Evolutionary conservation across 257 asterid species (phyloP), one percentile per base, ranked within the genome.

Genomic region (Solanum sejunctum): DNA sequence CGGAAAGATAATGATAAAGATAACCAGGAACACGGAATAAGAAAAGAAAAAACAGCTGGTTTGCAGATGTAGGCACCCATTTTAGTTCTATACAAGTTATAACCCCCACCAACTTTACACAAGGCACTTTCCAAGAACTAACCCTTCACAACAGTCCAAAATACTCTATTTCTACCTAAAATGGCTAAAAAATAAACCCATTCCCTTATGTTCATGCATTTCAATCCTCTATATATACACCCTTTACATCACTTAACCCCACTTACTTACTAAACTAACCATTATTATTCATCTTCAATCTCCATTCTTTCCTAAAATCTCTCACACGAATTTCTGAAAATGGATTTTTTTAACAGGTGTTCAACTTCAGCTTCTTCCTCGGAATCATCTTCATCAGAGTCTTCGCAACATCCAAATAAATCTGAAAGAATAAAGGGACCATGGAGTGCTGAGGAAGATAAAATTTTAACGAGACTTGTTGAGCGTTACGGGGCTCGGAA

Each of bases 401-500:
- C 95, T 13, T 84, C 92, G 1, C 52, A 86, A 52, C 85, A 58
- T 1, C 84, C 64, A 1, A 84, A 80, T 69, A 84, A 85, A 80
- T 71, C 89, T 0, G 95, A 92, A 79, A 89, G 92, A 43, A 92
- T 95, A 5, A 95, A 90, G 43, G 97, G 98, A 4, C 97, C 98
- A 6, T 95, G 98, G 98, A 93, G 98, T 83, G 95, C 97, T 3
- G 98, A 95, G 86, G 98, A 95, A 78, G 98, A 95, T 85, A 83
- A 84, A 93, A 92, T 95, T 88, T 87, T 95, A 80, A 92, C 97
- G 83, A 91, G 90, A 0, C 89, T 95, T 12, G 97, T 95, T 5
- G 98, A 92, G 18, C 89, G 93, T 4, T 88, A 91, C 85, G 97
- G 98, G 21, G 85, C 98, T 3, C 84, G 94, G 4, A 95, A 95